phyloP scores from a whole-genome alignment of 192 early-diverging fungal genomes.

The Jimgerdemannia lactiflua region DNA sequence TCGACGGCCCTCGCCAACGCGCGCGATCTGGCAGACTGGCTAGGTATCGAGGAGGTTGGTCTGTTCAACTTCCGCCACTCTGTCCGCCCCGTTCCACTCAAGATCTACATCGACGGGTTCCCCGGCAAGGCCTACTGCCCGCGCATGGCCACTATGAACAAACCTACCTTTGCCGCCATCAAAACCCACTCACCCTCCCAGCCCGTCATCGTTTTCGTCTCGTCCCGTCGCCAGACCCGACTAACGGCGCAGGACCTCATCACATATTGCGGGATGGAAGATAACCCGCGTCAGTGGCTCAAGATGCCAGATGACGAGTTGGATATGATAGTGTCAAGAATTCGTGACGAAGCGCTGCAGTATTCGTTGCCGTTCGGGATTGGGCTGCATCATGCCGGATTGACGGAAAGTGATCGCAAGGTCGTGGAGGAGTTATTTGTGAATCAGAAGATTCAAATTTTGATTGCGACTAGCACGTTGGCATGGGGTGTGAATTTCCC shows the following conservation, averaged over 20 bases:
- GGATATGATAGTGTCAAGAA: conserved; percentile 63
- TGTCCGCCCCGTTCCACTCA: conserved; percentile 95
- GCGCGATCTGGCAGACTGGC: conserved; percentile 94
- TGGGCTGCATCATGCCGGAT: conserved; percentile 95
- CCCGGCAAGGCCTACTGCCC: conserved; percentile 97
- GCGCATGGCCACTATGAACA: conserved; percentile 98
- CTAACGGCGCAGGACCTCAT: conserved; percentile 97
- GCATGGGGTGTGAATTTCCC: conserved; percentile 99
- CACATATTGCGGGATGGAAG: conserved; percentile 87
- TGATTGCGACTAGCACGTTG: conserved; percentile 93
- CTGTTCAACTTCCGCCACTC: conserved; percentile 97
- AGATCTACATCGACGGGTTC: conserved; percentile 97
- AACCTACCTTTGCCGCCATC: conserved; percentile 93
- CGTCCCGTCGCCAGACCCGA: conserved; percentile 94
- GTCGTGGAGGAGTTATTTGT: conserved; percentile 93
- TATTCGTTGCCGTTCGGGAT: conserved; percentile 91
- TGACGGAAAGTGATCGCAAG: conserved; percentile 83
- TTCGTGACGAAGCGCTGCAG: conserved; percentile 79
- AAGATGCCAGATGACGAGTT: conserved; percentile 81
- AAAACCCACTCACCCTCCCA: conserved; percentile 90
- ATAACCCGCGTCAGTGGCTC: conserved; percentile 88
- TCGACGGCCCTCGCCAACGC: conserved; percentile 98
- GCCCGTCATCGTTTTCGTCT: conserved; percentile 98
- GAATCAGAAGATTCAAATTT: conserved; percentile 92
- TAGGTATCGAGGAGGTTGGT: conserved; percentile 81